These are phyloP conservation scores for Lactarius sanguifluus DNA, from an alignment of 768 basidiomycete genomes.

Conservation along the genomic window DNA sequence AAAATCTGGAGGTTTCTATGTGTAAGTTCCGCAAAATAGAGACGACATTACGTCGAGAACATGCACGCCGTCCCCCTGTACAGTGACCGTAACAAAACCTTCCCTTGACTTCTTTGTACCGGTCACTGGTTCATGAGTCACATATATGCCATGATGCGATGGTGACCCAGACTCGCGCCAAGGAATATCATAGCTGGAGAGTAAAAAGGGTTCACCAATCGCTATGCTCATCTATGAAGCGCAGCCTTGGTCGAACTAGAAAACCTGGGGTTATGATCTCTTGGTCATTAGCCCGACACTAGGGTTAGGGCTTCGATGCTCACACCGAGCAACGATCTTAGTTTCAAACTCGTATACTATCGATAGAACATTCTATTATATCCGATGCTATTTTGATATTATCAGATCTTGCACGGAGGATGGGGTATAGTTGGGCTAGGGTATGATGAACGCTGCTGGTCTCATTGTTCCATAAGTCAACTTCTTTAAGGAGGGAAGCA, in stretches of 20 bases:
- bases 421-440: constrained; percentile 14
- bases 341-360: constrained; percentile 17
- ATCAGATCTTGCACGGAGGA: constrained; percentile 23
- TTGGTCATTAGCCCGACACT: not conserved
- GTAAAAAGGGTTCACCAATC: constrained; percentile 27
- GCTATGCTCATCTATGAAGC: constrained; percentile 17
- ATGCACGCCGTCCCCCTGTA: constrained; percentile 74
- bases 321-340: not conserved
- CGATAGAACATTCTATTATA: constrained; percentile 24
- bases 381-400: constrained; percentile 17
- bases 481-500: constrained; percentile 13
- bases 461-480: constrained; percentile 8
- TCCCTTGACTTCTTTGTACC: constrained; percentile 39
- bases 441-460: not conserved
- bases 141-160: constrained; percentile 34
- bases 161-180: not conserved
- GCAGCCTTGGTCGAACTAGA: not conserved
- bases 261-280: constrained; percentile 1
- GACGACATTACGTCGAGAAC: constrained; percentile 61
- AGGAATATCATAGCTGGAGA: constrained; percentile 25
- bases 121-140: constrained; percentile 38
- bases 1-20: not conserved
- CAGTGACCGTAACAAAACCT: constrained; percentile 64
- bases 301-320: constrained; percentile 20
- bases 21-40: not conserved